Base-by-base conservation (phyloP, 2,329 filamentous ascomycete genomes). In the Nigrospora sphaerica region DNA sequence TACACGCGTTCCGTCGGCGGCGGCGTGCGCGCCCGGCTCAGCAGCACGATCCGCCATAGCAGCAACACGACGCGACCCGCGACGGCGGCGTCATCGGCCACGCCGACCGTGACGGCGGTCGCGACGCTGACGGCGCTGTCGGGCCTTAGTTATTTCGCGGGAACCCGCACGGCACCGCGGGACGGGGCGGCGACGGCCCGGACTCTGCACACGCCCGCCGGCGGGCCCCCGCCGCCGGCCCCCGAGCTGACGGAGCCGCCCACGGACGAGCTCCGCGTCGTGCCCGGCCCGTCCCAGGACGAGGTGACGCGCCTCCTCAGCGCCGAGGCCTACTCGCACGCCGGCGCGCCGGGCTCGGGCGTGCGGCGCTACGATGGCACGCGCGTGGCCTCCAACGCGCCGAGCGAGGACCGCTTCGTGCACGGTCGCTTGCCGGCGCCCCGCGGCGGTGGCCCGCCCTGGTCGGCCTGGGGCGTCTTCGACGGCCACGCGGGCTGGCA, bases 401-500 rank as follows among this genome's bases (percentile, higher is more conserved):
- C 61, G 6, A 63, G 61, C 43, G 62, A 66, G 42, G 64, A 65
- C 41, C 50, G 52, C 13, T 60, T 58, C 49, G 46, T 64, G 17
- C 63, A 65, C 45, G 63, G 63, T 18, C 50, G 41, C 31, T 62
- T 66, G 52, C 47, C 57, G 28, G 56, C 46, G 39, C 54, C 56
- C 2, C 54, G 59, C 40, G 48, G 49, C 31, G 39, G 49, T 12
- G 41, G 51, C 16, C 18, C 45, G 38, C 44, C 44, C 9, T 63
- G 61, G 62, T 51, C 60, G 46, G 54, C 59, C 4, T 62, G 59
- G 60, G 61, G 56, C 5, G 56, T 65, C 19, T 64, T 65, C 41
- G 63, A 66, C 45, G 63, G 63, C 0, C 63, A 66, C 43, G 61
- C 57, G 36, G 63, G 63, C 34, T 65, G 61, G 60, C 62, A 65